A percentile compares a stretch with the other conserved stretches of the same genome.
Evolutionary conservation across 805 yeast genomes (phyloP).

Genomic region (Cyberlindnera suaveolens): DNA sequence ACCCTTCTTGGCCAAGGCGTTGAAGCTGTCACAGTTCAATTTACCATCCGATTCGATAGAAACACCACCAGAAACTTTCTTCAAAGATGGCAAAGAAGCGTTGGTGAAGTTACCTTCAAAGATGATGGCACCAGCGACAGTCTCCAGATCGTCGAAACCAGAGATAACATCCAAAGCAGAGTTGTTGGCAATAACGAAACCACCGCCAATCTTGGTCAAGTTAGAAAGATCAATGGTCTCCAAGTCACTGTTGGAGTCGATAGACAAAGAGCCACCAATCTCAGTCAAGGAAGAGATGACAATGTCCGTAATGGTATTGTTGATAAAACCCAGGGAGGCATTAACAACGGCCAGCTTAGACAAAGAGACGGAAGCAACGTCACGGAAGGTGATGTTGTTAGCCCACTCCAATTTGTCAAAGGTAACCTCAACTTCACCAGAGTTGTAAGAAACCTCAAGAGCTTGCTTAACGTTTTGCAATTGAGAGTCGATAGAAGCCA

Average conservation of each 20-base stretch:
- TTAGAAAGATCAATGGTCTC: constrained; percentile 60
- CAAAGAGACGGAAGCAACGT: constrained; percentile 67
- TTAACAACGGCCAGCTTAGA: constrained; percentile 64
- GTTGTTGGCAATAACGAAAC: constrained; percentile 86
- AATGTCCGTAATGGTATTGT: constrained; percentile 57
- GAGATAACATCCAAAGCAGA: constrained; percentile 54
- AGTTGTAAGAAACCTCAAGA: constrained; percentile 80
- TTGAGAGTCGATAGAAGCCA: constrained; percentile 65
- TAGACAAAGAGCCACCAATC: constrained; percentile 78
- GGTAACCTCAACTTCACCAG: constrained; percentile 62
- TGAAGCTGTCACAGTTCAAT: constrained; percentile 76
- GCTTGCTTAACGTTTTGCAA: constrained; percentile 68
- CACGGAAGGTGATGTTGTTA: constrained; percentile 81
- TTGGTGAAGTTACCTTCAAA: constrained; percentile 74
- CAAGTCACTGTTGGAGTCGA: constrained; percentile 70
- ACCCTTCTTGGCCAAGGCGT: constrained; percentile 66
- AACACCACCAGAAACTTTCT: constrained; percentile 90
- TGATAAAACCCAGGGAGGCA: constrained; percentile 75
- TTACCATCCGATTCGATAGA: constrained; percentile 68
- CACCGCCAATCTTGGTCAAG: constrained; percentile 83
- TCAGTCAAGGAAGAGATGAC: constrained; percentile 47
- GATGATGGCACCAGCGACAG: constrained; percentile 85
- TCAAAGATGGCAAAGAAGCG: constrained; percentile 69
- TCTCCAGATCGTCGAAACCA: constrained; percentile 67
- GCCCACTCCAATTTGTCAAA: constrained; percentile 77